Evolutionary conservation across 1,284 basidiomycete species (phyloP).

Genomic region (Abortiporus biennis): DNA sequence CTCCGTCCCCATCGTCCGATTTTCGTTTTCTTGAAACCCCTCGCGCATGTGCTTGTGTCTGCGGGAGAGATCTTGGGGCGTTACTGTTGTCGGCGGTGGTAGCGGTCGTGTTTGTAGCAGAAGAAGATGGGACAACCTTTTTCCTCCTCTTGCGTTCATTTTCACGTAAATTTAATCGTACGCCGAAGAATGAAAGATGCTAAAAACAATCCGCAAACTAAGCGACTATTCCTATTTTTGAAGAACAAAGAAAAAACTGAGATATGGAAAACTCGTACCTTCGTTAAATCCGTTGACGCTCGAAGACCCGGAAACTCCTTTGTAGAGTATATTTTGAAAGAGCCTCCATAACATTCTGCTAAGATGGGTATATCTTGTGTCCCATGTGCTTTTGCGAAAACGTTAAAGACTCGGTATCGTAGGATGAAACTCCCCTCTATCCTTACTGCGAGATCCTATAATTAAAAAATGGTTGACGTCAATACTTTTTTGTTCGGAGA

Average conservation of each 20-base stretch:
- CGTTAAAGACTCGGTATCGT: constrained; percentile 21
- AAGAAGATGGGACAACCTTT: not conserved
- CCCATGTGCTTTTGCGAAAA: constrained; percentile 16
- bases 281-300: constrained; percentile 70
- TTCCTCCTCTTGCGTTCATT: constrained; percentile 53
- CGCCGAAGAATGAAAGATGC: constrained; percentile 64
- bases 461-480: not conserved
- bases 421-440: constrained; percentile 21
- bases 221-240: too few species aligned
- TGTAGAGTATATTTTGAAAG: constrained; percentile 70
- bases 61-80: too few species aligned
- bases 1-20: too few species aligned
- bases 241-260: not conserved
- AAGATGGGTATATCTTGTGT: constrained; percentile 42
- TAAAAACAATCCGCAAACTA: constrained; percentile 17
- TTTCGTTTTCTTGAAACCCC: too few species aligned
- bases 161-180: constrained; percentile 66
- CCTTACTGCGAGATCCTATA: constrained; percentile 22
- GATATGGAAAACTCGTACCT: constrained; percentile 35
- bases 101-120: not conserved
- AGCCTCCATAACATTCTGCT: constrained; percentile 64
- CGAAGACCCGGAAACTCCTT: constrained; percentile 74
- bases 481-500: not conserved
- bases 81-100: too few species aligned
- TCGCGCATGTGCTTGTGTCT: too few species aligned